Base-by-base conservation (phyloP, 1,284 basidiomycete genomes). In the Ceratobasidium sp. region DNA sequence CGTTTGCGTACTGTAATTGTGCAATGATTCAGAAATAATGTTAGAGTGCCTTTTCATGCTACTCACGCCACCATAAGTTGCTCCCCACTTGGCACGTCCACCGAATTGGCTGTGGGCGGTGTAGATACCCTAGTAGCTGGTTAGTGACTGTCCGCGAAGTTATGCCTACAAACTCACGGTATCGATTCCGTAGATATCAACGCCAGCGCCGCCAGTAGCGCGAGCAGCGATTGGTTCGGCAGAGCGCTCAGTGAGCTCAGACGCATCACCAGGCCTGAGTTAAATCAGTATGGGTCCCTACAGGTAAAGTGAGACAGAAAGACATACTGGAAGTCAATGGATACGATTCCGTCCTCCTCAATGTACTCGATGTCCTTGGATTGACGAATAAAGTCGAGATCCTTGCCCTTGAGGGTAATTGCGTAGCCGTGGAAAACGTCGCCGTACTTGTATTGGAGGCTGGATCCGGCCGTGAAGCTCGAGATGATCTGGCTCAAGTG, bases 101-200 rank as follows among this genome's bases (percentile, higher is more conserved):
- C 86, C 84, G 76, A 88, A 85, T 78, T 87, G 86, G 76, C 83
- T 83, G 80, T 88, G 87, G 71, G 85, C 81, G 73, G 87, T 82
- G 81, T 87, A 86, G 82, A 88, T 84, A 77, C 87, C 84, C 62
- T 64, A 26, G 1, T 14, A 50, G n/a, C 13, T 50, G 13, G 5
- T 52, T 26, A 49, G 28, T 50, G 11, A 44, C 23, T 8, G 11
- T 8, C 21, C 2, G 3, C 35, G 35, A 38, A 38, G 35, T 11
- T n/a, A 44, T 7, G 38, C 11, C 7, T 1, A 41, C 13, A 54
- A 26, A 26, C 71, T 21, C 32, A 72, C 71, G 26, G 74, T 75
- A 44, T 75, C 74, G 21, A 75, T 58, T 11, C 57, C 57, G 50
- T 75, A 75, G 55, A 75, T 57, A 43, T 61, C 64, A 38, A 73